Percentiles rank a stretch among this genome's conserved stretches.
phyloP scores from a whole-genome alignment of 176 grass and related monocot species.

The Lolium rigidum region DNA sequence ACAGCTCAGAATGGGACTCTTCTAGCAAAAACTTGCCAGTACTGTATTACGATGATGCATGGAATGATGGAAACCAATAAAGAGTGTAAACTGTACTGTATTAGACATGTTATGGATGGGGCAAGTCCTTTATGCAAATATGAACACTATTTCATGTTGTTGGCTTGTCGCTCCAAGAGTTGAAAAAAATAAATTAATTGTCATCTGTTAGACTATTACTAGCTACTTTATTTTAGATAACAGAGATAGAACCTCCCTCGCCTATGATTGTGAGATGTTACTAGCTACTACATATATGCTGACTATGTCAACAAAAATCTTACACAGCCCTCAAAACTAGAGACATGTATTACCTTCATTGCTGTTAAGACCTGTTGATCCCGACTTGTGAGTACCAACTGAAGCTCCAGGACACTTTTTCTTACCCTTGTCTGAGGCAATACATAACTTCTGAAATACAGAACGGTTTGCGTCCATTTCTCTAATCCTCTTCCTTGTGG shows the following conservation, averaged over 20 bases:
- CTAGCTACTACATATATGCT: background rate
- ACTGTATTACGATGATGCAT: too few species aligned
- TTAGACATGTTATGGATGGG: constrained; percentile 14
- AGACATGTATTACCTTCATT: constrained; percentile 36
- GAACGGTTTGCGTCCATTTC: background rate
- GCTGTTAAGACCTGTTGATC: background rate
- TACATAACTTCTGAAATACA: constrained; percentile 27
- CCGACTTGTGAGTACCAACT: constrained; percentile 17
- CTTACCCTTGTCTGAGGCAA: background rate
- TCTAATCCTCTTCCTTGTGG: constrained; percentile 40
- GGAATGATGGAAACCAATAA: too few species aligned
- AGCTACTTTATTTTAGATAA: background rate
- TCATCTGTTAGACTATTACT: background rate
- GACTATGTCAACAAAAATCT: constrained; percentile 20
- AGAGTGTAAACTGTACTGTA: background rate
- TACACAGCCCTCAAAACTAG: background rate
- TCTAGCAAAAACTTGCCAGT: too few species aligned
- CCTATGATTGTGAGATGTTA: background rate
- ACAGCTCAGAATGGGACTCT: too few species aligned
- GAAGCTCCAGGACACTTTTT: constrained; percentile 19
- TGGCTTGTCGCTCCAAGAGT: background rate
- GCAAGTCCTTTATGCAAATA: constrained; percentile 33
- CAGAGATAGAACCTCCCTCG: background rate
- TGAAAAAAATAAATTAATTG: background rate
- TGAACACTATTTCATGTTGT: background rate